These are phyloP conservation scores for Aspergillus tubingensis DNA, from an alignment of 2,329 filamentous ascomycete species.

Conservation along the genomic window DNA sequence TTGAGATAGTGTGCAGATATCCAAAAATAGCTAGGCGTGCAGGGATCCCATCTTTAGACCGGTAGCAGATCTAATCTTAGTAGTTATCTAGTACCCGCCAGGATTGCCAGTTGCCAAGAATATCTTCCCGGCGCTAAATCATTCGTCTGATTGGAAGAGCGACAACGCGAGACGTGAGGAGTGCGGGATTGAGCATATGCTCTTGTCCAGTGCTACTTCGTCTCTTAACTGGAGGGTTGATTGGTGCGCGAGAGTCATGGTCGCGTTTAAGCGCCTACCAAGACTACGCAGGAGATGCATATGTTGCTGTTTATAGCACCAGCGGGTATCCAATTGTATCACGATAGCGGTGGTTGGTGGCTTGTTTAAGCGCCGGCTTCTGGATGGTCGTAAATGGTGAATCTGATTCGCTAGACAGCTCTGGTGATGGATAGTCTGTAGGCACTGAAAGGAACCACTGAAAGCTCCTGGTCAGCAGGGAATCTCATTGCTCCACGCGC, in stretches of 20 bases:
- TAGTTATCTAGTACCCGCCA: background rate
- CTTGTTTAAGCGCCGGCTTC: background rate
- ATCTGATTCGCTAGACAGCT: background rate
- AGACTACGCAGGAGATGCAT: too few relatives aligned
- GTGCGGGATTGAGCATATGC: background rate
- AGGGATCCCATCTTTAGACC: too few relatives aligned
- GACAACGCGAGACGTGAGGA: background rate
- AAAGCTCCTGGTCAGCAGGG: background rate
- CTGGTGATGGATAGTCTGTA: background rate
- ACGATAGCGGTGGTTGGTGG: background rate
- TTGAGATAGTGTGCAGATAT: too few relatives aligned
- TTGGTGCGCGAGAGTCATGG: background rate
- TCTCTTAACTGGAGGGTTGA: background rate
- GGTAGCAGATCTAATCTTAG: too few relatives aligned
- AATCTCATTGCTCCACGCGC: too few relatives aligned
- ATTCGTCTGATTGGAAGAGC: background rate
- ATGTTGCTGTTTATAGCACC: conserved; percentile 2
- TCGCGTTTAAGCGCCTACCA: too few relatives aligned
- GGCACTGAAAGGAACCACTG: background rate
- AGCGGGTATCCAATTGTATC: background rate
- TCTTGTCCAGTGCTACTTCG: background rate
- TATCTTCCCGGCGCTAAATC: background rate
- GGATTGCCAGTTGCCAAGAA: background rate
- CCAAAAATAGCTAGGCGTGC: too few relatives aligned
- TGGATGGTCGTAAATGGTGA: background rate